Evolutionary conservation across 352 stramenopile genomes (phyloP), one percentile per base, ranked within the genome.

Genomic region (Phytophthora ramorum): DNA sequence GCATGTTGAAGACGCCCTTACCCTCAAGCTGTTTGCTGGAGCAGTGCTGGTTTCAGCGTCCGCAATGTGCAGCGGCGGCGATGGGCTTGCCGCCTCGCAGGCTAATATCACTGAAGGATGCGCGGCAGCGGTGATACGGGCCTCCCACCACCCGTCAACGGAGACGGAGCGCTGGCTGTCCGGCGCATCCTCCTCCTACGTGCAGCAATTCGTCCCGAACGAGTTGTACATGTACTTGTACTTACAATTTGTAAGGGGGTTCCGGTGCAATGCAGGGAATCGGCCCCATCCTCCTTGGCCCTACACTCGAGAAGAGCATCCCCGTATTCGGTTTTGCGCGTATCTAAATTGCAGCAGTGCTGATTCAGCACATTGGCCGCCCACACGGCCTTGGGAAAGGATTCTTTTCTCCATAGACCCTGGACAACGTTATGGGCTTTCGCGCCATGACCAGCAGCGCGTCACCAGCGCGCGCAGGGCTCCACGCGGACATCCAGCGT

Each of bases 291-390:
- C 24, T 45, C 24, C 37, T 35, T 6, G 35, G 3, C 37, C 17
- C 32, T 34, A n/a, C 20, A 37, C n/a, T n/a, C 20, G 22, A 65
- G 35, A 56, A 60, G 14, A 41, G 63, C 63, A 71, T 71, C 63
- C 49, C 63, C 55, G 30, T 64, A 71, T 71, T 44, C 63, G 50
- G 63, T 70, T 59, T 57, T 58, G 28, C n/a, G 63, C 63, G 63
- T 65, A 47, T 57, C 55, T 65, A 59, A 32, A 52, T 28, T 41
- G 22, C 34, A 41, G 24, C 24, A 28, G 24, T 28, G 24, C 24
- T 28, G 24, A 28, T 6, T 48, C 32, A 48, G 53, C 12, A 30
- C 7, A 22, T 41, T 50, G 17, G 17, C 32, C 6, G 37, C 32
- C 38, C n/a, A n/a, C n/a, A n/a, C n/a, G n/a, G n/a, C n/a, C n/a